These are phyloP conservation scores for Adansonia grandidieri DNA, from an alignment of 441 rosid genomes.

Conservation along the genomic window DNA sequence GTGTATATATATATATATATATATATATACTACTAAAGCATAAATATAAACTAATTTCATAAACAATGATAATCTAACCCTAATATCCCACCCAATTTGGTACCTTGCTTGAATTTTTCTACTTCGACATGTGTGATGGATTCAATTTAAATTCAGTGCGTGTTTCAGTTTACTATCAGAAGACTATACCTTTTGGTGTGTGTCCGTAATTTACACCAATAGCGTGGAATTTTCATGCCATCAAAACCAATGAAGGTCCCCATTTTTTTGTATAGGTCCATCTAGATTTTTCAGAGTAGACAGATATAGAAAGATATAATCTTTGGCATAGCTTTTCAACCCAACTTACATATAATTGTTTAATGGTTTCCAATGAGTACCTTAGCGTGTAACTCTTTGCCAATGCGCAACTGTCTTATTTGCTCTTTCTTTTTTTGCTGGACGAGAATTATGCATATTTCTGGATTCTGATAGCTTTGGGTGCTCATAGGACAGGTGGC, in stretches of 20 bases:
- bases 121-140: not conserved
- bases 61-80: not conserved
- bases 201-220: not conserved
- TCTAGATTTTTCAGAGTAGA: slow-evolving; percentile 29
- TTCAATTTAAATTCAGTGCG: not conserved
- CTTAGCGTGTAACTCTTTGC: slow-evolving; percentile 5
- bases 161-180: not conserved
- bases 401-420: not conserved
- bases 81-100: not conserved
- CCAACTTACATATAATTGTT: slow-evolving; percentile 6
- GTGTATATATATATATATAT: no score
- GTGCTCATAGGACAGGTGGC: not conserved
- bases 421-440: not conserved
- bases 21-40: no score
- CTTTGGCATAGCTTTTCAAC: slow-evolving; percentile 23
- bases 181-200: not conserved
- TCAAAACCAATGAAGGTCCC: not conserved
- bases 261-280: not conserved
- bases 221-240: slow-evolving; percentile 2
- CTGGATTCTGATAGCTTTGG: not conserved
- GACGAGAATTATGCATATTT: not conserved
- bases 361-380: not conserved
- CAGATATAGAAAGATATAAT: not conserved
- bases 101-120: not conserved
- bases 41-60: no score